Base-by-base conservation (phyloP, 495 filamentous ascomycete species). In the Neurospora cerealis region DNA sequence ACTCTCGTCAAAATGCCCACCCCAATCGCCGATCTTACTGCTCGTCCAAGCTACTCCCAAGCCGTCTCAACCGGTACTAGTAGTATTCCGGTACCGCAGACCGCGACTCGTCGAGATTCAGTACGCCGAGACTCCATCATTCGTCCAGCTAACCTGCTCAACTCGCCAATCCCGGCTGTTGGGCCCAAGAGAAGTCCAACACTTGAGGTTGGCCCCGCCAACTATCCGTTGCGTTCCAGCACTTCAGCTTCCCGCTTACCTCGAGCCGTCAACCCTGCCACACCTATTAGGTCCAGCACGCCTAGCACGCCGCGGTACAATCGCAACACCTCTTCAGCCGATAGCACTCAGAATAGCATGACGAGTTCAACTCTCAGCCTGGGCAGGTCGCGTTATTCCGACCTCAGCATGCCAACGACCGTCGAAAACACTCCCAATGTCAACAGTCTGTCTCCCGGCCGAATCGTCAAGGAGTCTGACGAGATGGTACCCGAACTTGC, bases 301-400 rank as follows among this genome's bases (percentile, higher is more conserved):
- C 80, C 80, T 2, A 72, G 41, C 19, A 62, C 54, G 21, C 54
- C 54, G 17, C 54, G 54, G 15, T 72, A 78, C 36, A 69, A 76
- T 70, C 78, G 77, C n/a, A 80, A 82, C 46, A 77, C 74, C 0
- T 79, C 79, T 0, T 78, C 79, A 3, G 79, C 80, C 13, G 80
- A 82, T 54, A 82, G 77, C 75, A 80, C 79, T 2, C 80, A 80
- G 54, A 76, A 75, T 70, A 82, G 80, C 76, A 78, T 81, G 79
- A 72, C 42, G 60, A 78, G 77, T 73, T 82, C 80, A 2, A 74
- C 75, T 9, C 81, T 82, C 37, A 79, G 77, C 71, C 76, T 78
- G 21, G 74, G 77, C 37, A 28, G 42, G 36, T 80, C 80, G 21
- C 78, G 71, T 42, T 70, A 74, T 19, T 77, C 78, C 0, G 76